phyloP scores from a whole-genome alignment of 1,284 basidiomycete species.

The Tilletia caries region DNA sequence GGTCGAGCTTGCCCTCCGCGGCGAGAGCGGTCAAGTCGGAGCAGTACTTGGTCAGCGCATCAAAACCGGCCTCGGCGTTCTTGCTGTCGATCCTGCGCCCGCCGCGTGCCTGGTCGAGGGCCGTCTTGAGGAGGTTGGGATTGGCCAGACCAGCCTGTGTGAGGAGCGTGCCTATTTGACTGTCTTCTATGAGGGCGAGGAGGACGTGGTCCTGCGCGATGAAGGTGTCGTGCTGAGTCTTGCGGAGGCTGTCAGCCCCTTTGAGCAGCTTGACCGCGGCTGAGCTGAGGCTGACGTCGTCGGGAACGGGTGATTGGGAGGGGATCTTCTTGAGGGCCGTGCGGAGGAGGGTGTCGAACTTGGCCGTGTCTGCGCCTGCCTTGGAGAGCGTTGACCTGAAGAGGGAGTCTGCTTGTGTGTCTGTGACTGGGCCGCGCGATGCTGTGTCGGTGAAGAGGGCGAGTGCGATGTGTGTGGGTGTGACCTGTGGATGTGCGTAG shows the following conservation, averaged over 20 bases:
- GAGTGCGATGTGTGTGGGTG: conserved; percentile 72
- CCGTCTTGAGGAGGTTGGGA: conserved; percentile 71
- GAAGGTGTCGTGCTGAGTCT: conserved; percentile 72
- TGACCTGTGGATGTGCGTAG: conserved; percentile 69
- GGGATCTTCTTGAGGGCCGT: conserved; percentile 46
- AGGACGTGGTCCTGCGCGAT: conserved; percentile 84
- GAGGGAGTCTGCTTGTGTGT: conserved; percentile 59
- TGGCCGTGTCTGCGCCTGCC: conserved; percentile 68
- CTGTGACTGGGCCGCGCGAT: background rate
- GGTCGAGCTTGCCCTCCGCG: conserved; percentile 59
- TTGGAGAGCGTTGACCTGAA: conserved; percentile 72
- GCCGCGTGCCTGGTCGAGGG: conserved; percentile 74
- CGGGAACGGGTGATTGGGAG: conserved; percentile 44
- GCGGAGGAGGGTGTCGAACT: conserved; percentile 42
- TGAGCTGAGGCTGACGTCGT: conserved; percentile 42
- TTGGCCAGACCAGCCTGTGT: conserved; percentile 70
- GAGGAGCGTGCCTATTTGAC: conserved; percentile 65
- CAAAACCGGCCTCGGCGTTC: conserved; percentile 60
- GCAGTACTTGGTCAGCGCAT: conserved; percentile 55
- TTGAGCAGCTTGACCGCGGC: conserved; percentile 43
- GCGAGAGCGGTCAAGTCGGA: conserved; percentile 61
- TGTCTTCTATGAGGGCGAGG: conserved; percentile 72
- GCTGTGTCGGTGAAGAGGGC: conserved; percentile 63
- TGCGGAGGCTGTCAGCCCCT: conserved; percentile 44
- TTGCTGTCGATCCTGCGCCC: conserved; percentile 76